These are phyloP conservation scores for Ganoderma lingzhi DNA, from an alignment of 1,284 basidiomycete species.

Conservation along the genomic window DNA sequence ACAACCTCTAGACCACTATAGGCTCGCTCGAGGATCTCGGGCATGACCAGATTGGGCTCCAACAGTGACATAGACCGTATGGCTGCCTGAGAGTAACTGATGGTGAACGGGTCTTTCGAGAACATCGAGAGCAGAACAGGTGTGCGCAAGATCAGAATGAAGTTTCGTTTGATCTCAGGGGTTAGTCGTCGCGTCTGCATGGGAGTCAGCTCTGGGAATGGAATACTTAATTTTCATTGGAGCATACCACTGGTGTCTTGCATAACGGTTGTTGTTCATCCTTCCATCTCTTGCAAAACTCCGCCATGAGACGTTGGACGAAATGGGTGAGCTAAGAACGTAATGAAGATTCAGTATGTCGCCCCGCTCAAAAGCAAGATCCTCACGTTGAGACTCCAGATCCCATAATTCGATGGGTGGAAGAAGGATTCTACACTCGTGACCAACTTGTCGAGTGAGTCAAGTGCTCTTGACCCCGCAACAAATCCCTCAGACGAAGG, in stretches of 20 bases:
- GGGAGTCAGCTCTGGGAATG: not conserved
- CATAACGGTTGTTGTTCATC: conserved; percentile 86
- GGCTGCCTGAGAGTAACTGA: conserved; percentile 74
- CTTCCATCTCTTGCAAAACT: conserved; percentile 85
- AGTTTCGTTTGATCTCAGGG: conserved; percentile 81
- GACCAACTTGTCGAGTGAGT: conserved; percentile 88
- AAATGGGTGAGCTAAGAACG: conserved; percentile 73
- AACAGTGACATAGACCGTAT: conserved; percentile 81
- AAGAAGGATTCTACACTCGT: conserved; percentile 95
- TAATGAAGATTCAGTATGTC: not conserved
- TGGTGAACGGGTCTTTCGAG: conserved; percentile 81
- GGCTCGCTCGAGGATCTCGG: conserved; percentile 91
- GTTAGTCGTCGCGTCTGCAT: conserved; percentile 80
- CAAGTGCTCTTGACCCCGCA: conserved; percentile 90
- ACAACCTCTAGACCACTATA: conserved; percentile 92
- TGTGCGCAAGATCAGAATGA: conserved; percentile 86
- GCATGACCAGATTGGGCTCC: conserved; percentile 91
- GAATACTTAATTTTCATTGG: not conserved
- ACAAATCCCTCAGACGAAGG: conserved; percentile 61
- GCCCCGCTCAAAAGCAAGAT: too few relatives aligned
- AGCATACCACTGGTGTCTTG: conserved; percentile 77
- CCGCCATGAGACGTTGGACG: conserved; percentile 79
- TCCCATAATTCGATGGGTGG: conserved; percentile 85
- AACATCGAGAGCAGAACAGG: conserved; percentile 96
- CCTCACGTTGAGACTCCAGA: conserved; percentile 69